Evolutionary conservation across 352 stramenopile species (phyloP).

Genomic region (Aphanomyces cochlioides): DNA sequence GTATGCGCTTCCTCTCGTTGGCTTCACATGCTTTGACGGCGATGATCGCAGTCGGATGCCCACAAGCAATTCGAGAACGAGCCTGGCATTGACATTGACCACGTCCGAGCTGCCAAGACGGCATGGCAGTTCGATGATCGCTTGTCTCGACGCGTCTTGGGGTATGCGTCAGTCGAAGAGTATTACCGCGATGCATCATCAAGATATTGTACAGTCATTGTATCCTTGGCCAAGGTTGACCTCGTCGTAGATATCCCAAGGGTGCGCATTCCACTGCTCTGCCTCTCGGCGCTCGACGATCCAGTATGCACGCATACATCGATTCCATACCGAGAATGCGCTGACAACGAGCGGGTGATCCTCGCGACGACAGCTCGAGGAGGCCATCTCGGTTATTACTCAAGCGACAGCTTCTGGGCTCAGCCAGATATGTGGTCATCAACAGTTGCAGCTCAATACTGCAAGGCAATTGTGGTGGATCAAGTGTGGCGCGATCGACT

Average conservation of each 20-base stretch:
- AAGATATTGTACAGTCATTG: conserved; percentile 21
- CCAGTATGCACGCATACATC: conserved; percentile 44
- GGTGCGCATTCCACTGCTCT: conserved; percentile 45
- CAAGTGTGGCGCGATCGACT: too few relatives aligned
- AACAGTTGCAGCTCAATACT: conserved; percentile 22
- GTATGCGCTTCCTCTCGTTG: neutral
- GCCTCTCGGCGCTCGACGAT: conserved; percentile 48
- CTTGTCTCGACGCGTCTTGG: conserved; percentile 41
- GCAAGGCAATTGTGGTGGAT: neutral
- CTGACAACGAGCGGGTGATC: conserved; percentile 59
- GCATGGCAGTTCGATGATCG: conserved; percentile 59
- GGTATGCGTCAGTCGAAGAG: conserved; percentile 34
- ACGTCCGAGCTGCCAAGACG: conserved; percentile 38
- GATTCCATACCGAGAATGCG: conserved; percentile 35
- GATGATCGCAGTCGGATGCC: conserved; percentile 44
- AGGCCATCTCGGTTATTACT: conserved; percentile 69
- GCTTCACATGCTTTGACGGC: neutral
- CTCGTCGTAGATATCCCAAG: conserved; percentile 32
- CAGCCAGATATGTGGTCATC: conserved; percentile 14
- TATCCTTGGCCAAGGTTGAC: neutral
- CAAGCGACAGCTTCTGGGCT: conserved; percentile 31
- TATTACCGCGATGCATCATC: conserved; percentile 42
- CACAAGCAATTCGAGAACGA: conserved; percentile 52
- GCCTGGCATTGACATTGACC: conserved; percentile 43
- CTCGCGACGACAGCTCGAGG: conserved; percentile 57